Percentiles rank a stretch among this genome's conserved stretches.
Conservation (phyloP, 1,284 basidiomycete species). For the Volvariella volvacea region DNA sequence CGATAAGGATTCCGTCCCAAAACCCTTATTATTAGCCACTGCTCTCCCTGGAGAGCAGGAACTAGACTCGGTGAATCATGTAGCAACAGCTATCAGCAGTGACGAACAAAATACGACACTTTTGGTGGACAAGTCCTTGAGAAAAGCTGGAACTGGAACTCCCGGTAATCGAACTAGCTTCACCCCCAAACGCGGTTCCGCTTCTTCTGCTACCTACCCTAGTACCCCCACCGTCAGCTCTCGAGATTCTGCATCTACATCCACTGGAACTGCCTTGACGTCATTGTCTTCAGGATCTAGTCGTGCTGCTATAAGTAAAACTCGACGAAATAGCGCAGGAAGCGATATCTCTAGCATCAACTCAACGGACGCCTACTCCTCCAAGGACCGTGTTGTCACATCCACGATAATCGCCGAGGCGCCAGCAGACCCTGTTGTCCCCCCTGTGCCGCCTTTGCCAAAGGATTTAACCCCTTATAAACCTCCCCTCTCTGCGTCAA, state of each 20-base stretch:
- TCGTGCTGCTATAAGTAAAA: conserved; percentile 51
- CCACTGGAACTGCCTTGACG: conserved; percentile 67
- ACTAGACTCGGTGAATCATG: conserved; percentile 30
- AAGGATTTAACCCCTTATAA: conserved; percentile 82
- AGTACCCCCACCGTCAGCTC: conserved; percentile 70
- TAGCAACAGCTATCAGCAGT: conserved; percentile 37
- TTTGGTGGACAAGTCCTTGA: conserved; percentile 51
- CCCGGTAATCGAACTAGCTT: conserved; percentile 57
- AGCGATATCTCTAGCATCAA: conserved; percentile 79
- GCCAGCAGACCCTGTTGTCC: conserved; percentile 62
- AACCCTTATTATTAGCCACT: conserved; percentile 21
- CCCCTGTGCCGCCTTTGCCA: conserved; percentile 94
- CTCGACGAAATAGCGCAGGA: conserved; percentile 74
- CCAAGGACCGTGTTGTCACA: conserved; percentile 62
- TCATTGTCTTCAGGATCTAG: conserved; percentile 65
- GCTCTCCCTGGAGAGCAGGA: conserved; percentile 7
- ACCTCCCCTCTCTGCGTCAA: conserved; percentile 54
- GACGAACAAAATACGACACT: conserved; percentile 43
- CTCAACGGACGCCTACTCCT: conserved; percentile 53
- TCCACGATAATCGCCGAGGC: conserved; percentile 51
- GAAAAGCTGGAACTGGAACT: conserved; percentile 36
- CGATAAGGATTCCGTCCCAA: conserved; percentile 19
- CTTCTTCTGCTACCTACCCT: conserved; percentile 80
- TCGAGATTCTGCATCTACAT: conserved; percentile 77
- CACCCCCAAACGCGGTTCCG: conserved; percentile 79